Conservation (phyloP, 257 asterid species). For the Nicotiana sylvestris region DNA sequence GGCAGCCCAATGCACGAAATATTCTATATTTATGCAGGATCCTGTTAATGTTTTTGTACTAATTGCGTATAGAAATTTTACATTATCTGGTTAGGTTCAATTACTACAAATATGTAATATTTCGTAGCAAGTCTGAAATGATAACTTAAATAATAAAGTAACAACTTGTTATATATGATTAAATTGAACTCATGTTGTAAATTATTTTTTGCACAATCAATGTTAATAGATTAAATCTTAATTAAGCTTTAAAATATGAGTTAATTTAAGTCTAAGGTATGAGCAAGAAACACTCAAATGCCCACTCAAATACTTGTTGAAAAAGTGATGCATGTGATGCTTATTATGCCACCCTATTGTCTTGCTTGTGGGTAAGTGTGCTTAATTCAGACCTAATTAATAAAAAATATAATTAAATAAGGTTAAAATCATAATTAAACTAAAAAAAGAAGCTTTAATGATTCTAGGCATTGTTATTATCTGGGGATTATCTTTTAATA, state of each 20-base stretch:
- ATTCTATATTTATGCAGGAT: accelerated
- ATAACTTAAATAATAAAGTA: not conserved
- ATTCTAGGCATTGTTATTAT: constrained; percentile 13
- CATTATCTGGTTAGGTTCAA: not conserved
- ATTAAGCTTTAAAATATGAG: not conserved
- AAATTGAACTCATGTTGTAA: not conserved
- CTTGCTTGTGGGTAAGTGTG: constrained; percentile 53
- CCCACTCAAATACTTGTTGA: constrained; percentile 17
- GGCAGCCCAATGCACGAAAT: accelerated
- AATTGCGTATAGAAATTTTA: not conserved
- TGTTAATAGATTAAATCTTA: not conserved
- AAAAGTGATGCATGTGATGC: constrained; percentile 60
- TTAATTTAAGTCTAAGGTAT: not conserved
- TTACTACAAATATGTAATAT: accelerated
- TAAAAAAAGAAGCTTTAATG: constrained; percentile 2
- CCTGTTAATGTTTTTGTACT: accelerated
- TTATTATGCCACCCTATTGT: constrained; percentile 53
- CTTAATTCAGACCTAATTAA: constrained; percentile 4
- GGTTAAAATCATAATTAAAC: not conserved
- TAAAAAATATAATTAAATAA: not conserved
- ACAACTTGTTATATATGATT: not conserved
- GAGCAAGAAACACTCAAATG: constrained; percentile 7
- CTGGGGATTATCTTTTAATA: constrained; percentile 3
- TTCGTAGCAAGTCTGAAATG: not conserved
- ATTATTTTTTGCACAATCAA: not conserved